Evolutionary conservation across 768 basidiomycete genomes (phyloP), one percentile per base, ranked within the genome.

Genomic region (Boletus pseudopeckii): DNA sequence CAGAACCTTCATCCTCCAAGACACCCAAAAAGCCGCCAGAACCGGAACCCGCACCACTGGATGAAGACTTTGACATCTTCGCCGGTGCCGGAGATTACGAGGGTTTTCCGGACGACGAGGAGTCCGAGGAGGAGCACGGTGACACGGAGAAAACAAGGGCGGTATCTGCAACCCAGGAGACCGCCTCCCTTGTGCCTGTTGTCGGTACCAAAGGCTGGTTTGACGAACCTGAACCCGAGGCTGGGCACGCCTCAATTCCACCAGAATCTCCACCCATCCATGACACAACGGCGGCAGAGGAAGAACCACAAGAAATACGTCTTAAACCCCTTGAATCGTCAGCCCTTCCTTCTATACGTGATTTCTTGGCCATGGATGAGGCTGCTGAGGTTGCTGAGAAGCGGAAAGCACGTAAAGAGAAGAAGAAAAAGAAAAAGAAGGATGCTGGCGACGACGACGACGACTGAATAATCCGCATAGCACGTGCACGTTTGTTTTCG

Each of bases 11-110:
- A 7, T 45, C 56, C 2, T 46, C 60, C 48, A 58, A 50, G 11
- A 56, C 11, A 38, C 18, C 17, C 2, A 42, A 17, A 48, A 61
- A 48, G 13, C 60, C n/a, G 30, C 52, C 50, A 32, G 59, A 65
- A 45, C 55, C 32, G 0, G 67, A 64, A 32, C 56, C 52, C 6
- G 55, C 64, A 6, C 60, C 67, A 53, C 70, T 74, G 7, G 56
- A 75, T n/a, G 83, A 83, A 18, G 83, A 91, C 48, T 80, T 91
- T 39, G 89, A 96, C 64, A 95, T 97, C 40, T 97, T 97, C 66
- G 88, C 83, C 2, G 93, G 75, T 49, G 90, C 83, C 5, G 92
- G 86, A 9, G 90, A 91, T 45, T 97, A 95, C 64, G 79, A 86
- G 48, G 89, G 89, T 1, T 66, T 88, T 7, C 80, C 72, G 5